Evolutionary conservation across 805 yeast genomes (phyloP), one percentile per base, ranked within the genome.

Genomic region (Candida vartiovaarae): DNA sequence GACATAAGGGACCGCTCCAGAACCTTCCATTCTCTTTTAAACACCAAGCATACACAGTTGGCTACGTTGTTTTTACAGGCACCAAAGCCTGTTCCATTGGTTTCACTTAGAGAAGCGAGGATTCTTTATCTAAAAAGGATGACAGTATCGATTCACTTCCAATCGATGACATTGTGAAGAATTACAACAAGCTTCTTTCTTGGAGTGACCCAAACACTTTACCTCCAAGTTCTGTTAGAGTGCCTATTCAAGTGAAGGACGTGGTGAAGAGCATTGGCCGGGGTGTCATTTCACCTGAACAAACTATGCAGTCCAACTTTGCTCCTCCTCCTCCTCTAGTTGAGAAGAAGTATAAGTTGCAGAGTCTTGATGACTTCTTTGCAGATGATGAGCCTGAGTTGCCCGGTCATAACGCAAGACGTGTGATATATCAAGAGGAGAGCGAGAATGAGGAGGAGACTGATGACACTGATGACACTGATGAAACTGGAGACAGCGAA

Each of bases 1-100:
- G 96, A 87, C 57, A 75, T 86, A 1, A 72, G 98, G 47, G 98
- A 93, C 58, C 72, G 91, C 46, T 88, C 96, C 0, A 71, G 99
- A 52, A 71, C 82, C 65, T 68, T 87, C 28, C 67, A 76, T 25
- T 74, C 87, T 0, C 64, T 91, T 4, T 66, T 88, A 39, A 72
- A 71, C 4, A 57, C 71, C 1, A 68, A 44, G 24, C 66, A 78
- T 42, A 70, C 72, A 24, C 80, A 82, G 46, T 66, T 87, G 49
- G 90, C 90, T 0, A 70, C 80, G 3, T 67, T 87, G 32, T 67
- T 88, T 39, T 65, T 87, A 25, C 91, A 84, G 54, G 90, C 85
- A 1, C 87, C 90, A 4, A 86, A 85, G 54, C 84, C 84, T 2
- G 68, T 72, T 1, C 86, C 91, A 15, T 41, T 60, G 4, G 60